Evolutionary conservation across 805 yeast species (phyloP).

Genomic region (Kodamaea leandrae): DNA sequence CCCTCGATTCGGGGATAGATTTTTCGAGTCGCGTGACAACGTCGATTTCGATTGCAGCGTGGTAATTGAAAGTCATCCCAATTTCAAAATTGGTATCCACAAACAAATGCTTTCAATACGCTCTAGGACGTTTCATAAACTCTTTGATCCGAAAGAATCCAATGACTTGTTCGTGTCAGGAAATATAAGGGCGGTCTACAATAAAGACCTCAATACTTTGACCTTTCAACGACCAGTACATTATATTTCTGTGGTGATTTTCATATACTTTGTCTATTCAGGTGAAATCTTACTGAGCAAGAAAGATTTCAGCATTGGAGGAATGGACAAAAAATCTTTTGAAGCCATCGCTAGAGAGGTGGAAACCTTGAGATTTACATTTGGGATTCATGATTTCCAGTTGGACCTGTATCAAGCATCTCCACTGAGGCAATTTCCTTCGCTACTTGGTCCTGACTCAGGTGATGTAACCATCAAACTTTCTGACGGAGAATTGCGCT

Average conservation of each 20-base stretch:
- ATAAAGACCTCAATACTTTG: conserved; percentile 14
- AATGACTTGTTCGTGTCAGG: conserved; percentile 21
- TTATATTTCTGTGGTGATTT: conserved; percentile 38
- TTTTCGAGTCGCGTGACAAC: conserved; percentile 10
- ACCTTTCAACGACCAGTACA: conserved; percentile 23
- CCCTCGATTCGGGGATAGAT: not conserved
- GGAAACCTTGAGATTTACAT: conserved; percentile 10
- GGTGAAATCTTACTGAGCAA: conserved; percentile 9
- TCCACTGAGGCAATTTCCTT: not conserved
- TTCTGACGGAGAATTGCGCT: conserved; percentile 44
- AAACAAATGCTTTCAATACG: conserved; percentile 30
- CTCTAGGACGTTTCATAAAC: conserved; percentile 24
- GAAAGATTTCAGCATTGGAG: conserved; percentile 5
- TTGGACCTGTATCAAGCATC: not conserved
- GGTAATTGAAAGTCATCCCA: conserved; percentile 21
- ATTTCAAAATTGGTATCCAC: conserved; percentile 34
- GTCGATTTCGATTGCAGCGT: conserved; percentile 38
- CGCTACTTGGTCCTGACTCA: conserved; percentile 9
- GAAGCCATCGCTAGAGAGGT: conserved; percentile 9
- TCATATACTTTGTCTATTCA: conserved; percentile 45
- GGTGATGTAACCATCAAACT: conserved; percentile 47
- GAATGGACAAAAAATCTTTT: conserved; percentile 1
- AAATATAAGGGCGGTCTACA: conserved; percentile 25
- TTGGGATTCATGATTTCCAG: conserved; percentile 6
- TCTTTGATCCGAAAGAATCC: conserved; percentile 20